Conservation (phyloP, 148 eudicot species). For the Chenopodium album region DNA sequence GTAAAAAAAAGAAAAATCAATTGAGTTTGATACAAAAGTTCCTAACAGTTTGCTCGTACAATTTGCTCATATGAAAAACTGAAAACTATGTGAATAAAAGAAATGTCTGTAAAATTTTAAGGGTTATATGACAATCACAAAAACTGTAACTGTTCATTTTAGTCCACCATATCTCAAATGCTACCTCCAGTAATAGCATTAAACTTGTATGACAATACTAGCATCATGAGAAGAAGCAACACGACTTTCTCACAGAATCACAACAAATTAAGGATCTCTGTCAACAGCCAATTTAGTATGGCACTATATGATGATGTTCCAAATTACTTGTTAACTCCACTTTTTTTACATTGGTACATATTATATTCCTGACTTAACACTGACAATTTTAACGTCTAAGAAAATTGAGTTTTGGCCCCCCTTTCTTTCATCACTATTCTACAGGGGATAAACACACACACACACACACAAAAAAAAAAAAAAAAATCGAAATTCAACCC, state of each 20-base stretch:
- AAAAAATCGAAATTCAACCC: background rate
- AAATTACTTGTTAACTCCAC: background rate
- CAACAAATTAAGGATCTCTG: background rate
- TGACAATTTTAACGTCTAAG: too few species aligned
- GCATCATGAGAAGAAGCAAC: background rate
- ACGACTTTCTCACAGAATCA: background rate
- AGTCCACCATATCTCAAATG: background rate
- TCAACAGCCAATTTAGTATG: background rate
- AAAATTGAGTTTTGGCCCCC: background rate
- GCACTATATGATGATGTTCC: background rate
- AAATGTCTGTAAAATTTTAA: background rate
- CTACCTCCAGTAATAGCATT: background rate
- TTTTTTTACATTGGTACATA: background rate
- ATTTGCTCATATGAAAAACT: background rate
- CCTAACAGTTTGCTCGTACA: background rate
- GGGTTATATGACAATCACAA: background rate
- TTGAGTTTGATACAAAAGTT: background rate
- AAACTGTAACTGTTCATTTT: background rate
- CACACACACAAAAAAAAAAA: background rate
- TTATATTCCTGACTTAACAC: too few species aligned
- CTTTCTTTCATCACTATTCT: background rate
- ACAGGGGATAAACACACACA: background rate
- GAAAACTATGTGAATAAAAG: background rate
- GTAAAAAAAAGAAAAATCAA: background rate
- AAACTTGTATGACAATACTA: background rate